phyloP scores from a whole-genome alignment of 345 rosid species.

The Bruguiera parviflora region DNA sequence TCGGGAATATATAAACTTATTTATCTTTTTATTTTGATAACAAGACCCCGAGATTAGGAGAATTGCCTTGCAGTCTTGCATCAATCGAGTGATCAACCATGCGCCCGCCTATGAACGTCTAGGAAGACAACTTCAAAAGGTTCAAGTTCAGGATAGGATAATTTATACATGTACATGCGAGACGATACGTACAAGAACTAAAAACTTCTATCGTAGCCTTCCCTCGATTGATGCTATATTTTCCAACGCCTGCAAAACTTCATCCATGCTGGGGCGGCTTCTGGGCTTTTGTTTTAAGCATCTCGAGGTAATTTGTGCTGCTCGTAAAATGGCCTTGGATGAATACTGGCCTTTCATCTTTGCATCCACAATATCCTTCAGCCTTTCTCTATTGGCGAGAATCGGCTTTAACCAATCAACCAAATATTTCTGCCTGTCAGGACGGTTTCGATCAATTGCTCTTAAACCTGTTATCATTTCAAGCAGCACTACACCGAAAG shows the following conservation, averaged over 20 bases:
- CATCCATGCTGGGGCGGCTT: conserved; percentile 53
- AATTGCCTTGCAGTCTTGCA: not conserved
- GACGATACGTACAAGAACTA: too few relatives aligned
- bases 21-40: not conserved
- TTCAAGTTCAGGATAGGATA: too few relatives aligned
- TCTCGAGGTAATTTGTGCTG: conserved; percentile 38
- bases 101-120: too few relatives aligned
- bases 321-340: conserved; percentile 35
- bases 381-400: conserved; percentile 37
- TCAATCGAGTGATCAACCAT: too few relatives aligned
- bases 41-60: not conserved
- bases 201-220: conserved; percentile 7
- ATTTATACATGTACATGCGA: too few relatives aligned
- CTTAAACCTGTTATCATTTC: conserved; percentile 55
- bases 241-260: conserved; percentile 51
- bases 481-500: conserved; percentile 62
- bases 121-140: too few relatives aligned
- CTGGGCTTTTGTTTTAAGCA: conserved; percentile 46
- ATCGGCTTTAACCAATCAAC: conserved; percentile 51
- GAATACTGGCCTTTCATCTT: conserved; percentile 56
- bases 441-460: conserved; percentile 39
- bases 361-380: conserved; percentile 40
- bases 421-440: conserved; percentile 39
- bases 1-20: not conserved
- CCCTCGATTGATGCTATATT: conserved; percentile 37